Conservation (phyloP, 495 filamentous ascomycete genomes). For the Penicillium tannophilum region DNA sequence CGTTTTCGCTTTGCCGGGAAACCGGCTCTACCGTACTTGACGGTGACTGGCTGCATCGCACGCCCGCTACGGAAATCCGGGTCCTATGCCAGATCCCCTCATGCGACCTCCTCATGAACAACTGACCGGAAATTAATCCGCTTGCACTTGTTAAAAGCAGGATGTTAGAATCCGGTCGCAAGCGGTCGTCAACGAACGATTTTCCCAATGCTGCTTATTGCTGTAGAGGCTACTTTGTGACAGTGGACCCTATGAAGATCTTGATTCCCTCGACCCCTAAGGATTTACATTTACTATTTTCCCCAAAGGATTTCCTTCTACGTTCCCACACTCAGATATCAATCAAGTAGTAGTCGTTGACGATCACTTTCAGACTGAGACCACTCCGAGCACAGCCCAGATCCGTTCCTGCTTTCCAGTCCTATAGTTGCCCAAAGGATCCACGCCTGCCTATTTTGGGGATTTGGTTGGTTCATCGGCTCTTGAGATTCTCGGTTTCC, state of each 20-base stretch:
- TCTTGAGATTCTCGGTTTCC: background rate
- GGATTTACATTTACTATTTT: background rate
- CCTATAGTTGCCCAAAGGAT: background rate
- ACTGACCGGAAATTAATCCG: background rate
- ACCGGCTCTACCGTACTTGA: constrained; percentile 21
- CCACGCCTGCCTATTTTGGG: constrained; percentile 12
- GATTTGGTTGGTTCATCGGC: background rate
- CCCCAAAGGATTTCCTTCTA: background rate
- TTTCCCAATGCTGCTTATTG: too few species aligned
- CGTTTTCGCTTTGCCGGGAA: constrained; percentile 27
- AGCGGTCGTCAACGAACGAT: too few species aligned
- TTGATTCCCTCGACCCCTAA: background rate
- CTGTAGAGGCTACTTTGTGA: background rate
- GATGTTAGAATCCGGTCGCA: too few species aligned
- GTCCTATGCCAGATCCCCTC: background rate
- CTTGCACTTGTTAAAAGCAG: background rate
- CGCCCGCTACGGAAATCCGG: background rate
- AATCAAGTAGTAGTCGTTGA: too few species aligned
- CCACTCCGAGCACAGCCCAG: background rate
- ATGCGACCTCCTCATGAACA: background rate
- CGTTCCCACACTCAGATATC: background rate
- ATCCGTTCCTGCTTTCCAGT: constrained; percentile 8
- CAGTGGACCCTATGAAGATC: background rate
- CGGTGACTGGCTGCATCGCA: constrained; percentile 22
- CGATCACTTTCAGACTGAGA: too few species aligned